Percentiles rank a stretch among this genome's conserved stretches.
Conservation (phyloP, 1,284 basidiomycete genomes). For the Blastosporella zonata region DNA sequence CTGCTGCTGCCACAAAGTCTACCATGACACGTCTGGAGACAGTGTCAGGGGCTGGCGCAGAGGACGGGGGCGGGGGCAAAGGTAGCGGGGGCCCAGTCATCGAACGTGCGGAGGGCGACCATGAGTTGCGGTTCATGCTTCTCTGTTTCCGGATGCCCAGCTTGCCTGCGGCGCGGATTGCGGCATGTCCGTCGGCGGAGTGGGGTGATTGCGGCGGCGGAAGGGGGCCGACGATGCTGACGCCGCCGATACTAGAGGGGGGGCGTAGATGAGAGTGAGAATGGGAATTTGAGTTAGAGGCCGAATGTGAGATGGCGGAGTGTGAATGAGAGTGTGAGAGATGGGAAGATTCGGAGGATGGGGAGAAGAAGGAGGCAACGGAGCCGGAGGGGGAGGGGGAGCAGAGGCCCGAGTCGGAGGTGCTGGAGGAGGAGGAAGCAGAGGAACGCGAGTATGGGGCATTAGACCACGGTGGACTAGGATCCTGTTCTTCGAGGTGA, state of each 20-base stretch:
- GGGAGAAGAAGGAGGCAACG: conserved; percentile 29
- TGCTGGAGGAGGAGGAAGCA: conserved; percentile 20
- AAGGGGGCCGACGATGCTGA: conserved; percentile 16
- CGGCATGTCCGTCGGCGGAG: conserved; percentile 31
- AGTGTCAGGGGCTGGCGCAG: conserved; percentile 4
- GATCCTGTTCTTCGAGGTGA: conserved; percentile 28
- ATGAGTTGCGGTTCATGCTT: conserved; percentile 54
- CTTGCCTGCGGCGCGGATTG: conserved; percentile 56
- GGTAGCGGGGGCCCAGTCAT: neutral
- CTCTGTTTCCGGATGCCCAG: conserved; percentile 54
- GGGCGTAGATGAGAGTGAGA: conserved; percentile 21
- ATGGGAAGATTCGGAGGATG: conserved; percentile 26
- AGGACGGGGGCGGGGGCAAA: neutral
- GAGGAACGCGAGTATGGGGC: conserved; percentile 16
- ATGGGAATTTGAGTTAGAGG: conserved; percentile 7
- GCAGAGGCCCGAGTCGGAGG: conserved; percentile 23
- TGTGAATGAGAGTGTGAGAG: conserved; percentile 1
- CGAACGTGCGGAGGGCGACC: conserved; percentile 33
- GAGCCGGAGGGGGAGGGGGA: conserved; percentile 25
- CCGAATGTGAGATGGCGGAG: conserved; percentile 22
- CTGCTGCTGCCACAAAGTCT: conserved; percentile 5
- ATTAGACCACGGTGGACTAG: conserved; percentile 21
- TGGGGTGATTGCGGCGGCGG: conserved; percentile 9
- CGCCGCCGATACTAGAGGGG: conserved; percentile 24
- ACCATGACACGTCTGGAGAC: conserved; percentile 9